A percentile compares a stretch with the other conserved stretches of the same genome.
Evolutionary conservation across 768 basidiomycete genomes (phyloP).

Genomic region (Pulveroboletus sp.): DNA sequence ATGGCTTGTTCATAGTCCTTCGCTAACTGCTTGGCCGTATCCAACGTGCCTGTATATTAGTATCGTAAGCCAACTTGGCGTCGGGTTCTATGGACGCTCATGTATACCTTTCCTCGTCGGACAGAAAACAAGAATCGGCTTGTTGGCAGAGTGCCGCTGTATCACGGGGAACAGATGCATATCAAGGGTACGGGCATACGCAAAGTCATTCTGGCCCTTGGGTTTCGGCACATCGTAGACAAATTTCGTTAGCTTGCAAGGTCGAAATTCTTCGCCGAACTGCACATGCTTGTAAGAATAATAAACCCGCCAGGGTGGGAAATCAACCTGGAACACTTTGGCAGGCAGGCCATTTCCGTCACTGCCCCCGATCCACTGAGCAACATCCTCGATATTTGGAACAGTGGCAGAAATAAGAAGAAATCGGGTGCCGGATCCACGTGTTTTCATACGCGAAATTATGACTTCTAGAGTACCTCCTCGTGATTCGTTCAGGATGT

Average conservation of each 20-base stretch:
- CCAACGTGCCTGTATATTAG: constrained; percentile 46
- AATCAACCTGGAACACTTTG: constrained; percentile 61
- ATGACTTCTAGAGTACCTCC: constrained; percentile 94
- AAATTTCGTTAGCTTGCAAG: constrained; percentile 70
- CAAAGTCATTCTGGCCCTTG: constrained; percentile 72
- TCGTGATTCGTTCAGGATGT: constrained; percentile 84
- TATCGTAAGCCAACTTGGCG: too few relatives aligned
- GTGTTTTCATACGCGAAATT: constrained; percentile 86
- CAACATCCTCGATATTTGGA: constrained; percentile 89
- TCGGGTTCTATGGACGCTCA: too few relatives aligned
- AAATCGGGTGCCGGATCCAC: constrained; percentile 70
- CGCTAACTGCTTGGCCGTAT: constrained; percentile 72
- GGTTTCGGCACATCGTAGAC: constrained; percentile 68
- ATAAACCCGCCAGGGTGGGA: neutral
- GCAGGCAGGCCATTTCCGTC: constrained; percentile 42
- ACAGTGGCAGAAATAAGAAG: constrained; percentile 90
- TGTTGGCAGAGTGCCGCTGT: constrained; percentile 66
- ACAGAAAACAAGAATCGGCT: constrained; percentile 86
- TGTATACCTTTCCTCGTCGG: constrained; percentile 76
- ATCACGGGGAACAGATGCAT: constrained; percentile 69
- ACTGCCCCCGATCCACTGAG: constrained; percentile 72
- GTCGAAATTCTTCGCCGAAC: constrained; percentile 93
- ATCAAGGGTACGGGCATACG: constrained; percentile 68
- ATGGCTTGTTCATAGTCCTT: constrained; percentile 64
- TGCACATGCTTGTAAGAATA: constrained; percentile 28